phyloP scores from a whole-genome alignment of 495 filamentous ascomycete species.

The Talaromyces thailandensis region DNA sequence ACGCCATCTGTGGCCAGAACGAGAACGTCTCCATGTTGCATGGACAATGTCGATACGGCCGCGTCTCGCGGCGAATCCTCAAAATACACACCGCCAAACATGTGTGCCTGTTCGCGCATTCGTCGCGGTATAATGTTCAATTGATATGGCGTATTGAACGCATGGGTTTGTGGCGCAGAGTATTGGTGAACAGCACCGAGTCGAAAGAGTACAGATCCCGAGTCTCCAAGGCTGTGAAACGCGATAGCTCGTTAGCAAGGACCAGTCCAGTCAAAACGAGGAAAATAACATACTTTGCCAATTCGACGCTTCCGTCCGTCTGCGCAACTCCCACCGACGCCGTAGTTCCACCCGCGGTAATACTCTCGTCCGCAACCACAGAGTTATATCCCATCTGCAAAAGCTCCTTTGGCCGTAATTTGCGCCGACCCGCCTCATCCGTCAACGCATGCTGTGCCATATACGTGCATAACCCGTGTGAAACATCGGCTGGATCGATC shows the following conservation, averaged over 20 bases:
- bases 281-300: conserved; percentile 59
- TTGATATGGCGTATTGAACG: conserved; percentile 96
- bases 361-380: conserved; percentile 60
- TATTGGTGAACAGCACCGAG: conserved; percentile 73
- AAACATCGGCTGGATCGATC: conserved; percentile 90
- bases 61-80: conserved; percentile 79
- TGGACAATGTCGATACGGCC: conserved; percentile 59
- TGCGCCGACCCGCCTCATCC: conserved; percentile 26
- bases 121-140: conserved; percentile 77
- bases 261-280: conserved; percentile 4
- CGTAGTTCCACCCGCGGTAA: conserved; percentile 81
- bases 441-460: conserved; percentile 68
- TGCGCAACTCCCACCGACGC: conserved; percentile 71
- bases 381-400: conserved; percentile 76
- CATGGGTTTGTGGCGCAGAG: conserved; percentile 84
- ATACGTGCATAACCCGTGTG: conserved; percentile 85
- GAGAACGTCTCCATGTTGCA: conserved; percentile 85
- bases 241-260: background rate
- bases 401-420: conserved; percentile 57
- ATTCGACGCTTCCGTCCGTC: conserved; percentile 62
- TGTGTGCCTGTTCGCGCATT: conserved; percentile 62
- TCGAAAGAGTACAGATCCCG: conserved; percentile 82
- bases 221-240: conserved; percentile 66
- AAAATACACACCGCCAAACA: conserved; percentile 74
- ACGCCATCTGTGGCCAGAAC: conserved; percentile 91